Percentiles rank a stretch among this genome's conserved stretches.
These are phyloP conservation scores for Alternaria tenuissima DNA, from an alignment of 2,329 filamentous ascomycete genomes.

Conservation along the genomic window DNA sequence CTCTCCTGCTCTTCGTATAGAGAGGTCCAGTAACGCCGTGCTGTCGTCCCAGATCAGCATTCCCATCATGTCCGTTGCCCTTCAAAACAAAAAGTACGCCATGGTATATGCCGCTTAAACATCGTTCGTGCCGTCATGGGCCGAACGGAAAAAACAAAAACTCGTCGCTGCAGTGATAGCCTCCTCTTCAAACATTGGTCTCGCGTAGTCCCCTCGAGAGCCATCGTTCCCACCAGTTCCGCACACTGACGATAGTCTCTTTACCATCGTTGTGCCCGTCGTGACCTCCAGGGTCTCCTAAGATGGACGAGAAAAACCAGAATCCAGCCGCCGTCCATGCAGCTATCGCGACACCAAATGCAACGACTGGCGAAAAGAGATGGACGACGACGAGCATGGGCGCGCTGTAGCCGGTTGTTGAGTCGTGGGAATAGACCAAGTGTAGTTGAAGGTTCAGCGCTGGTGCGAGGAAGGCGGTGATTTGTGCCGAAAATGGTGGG, in stretches of 20 bases:
- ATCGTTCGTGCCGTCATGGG: constrained; percentile 18
- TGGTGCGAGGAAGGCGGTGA: constrained; percentile 62
- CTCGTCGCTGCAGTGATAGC: not conserved
- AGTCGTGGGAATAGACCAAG: constrained; percentile 55
- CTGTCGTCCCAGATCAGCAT: constrained; percentile 27
- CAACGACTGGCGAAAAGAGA: constrained; percentile 64
- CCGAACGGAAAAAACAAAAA: constrained; percentile 10
- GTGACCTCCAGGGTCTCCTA: constrained; percentile 69
- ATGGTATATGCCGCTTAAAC: constrained; percentile 35
- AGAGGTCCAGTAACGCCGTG: constrained; percentile 27
- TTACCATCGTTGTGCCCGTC: constrained; percentile 68
- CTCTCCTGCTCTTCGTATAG: constrained; percentile 3
- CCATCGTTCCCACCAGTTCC: constrained; percentile 69
- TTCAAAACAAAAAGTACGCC: constrained; percentile 20
- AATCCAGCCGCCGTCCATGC: constrained; percentile 68
- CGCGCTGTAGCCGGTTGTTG: constrained; percentile 49
- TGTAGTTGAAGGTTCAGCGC: constrained; percentile 61
- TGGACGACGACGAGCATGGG: constrained; percentile 61
- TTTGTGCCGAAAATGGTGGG: constrained; percentile 58
- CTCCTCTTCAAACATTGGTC: constrained; percentile 7
- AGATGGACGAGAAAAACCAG: constrained; percentile 68
- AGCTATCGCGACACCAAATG: constrained; percentile 63
- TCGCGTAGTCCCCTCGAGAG: constrained; percentile 53
- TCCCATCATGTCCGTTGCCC: constrained; percentile 14
- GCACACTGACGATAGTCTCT: constrained; percentile 65